These are phyloP conservation scores for Gossypium gossypioides DNA, from an alignment of 441 rosid genomes.

Conservation along the genomic window DNA sequence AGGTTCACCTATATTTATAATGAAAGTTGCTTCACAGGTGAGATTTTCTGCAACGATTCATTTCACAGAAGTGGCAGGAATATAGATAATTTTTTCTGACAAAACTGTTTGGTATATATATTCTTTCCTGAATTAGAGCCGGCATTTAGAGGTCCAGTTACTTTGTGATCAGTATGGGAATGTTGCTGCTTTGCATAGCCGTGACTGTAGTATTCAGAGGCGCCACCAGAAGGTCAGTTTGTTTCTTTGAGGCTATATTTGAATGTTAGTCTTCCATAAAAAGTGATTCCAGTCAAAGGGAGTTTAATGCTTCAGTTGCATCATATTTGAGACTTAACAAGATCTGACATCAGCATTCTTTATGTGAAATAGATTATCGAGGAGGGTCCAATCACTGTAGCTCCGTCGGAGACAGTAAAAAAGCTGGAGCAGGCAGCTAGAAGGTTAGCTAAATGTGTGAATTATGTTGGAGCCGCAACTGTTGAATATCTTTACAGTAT, in stretches of 20 bases:
- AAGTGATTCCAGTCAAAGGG: neutral
- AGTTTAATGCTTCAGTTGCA: neutral
- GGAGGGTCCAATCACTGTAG: conserved; percentile 99
- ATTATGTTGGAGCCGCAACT: conserved; percentile 96
- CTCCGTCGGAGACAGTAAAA: conserved; percentile 70
- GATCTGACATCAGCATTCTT: conserved; percentile 14
- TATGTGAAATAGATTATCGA: conserved; percentile 66
- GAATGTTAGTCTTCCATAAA: conserved; percentile 5
- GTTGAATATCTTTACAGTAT: conserved; percentile 95
- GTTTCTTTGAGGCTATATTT: conserved; percentile 15
- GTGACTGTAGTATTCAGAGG: conserved; percentile 98
- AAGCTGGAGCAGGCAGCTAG: conserved; percentile 96
- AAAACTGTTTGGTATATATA: conserved; percentile 10
- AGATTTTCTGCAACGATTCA: conserved; percentile 22
- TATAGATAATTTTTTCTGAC: conserved; percentile 8
- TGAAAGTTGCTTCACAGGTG: conserved; percentile 99
- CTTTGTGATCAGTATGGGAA: conserved; percentile 93
- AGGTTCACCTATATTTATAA: conserved; percentile 97
- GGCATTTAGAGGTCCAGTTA: conserved; percentile 97
- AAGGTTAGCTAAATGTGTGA: conserved; percentile 89
- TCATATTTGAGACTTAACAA: neutral
- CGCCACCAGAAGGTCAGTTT: conserved; percentile 89
- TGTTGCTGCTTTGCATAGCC: conserved; percentile 99
- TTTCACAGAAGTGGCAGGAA: conserved; percentile 13
- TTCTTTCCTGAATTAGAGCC: conserved; percentile 48